These are phyloP conservation scores for Daldinia concentrica DNA, from an alignment of 495 filamentous ascomycete species.

Conservation along the genomic window DNA sequence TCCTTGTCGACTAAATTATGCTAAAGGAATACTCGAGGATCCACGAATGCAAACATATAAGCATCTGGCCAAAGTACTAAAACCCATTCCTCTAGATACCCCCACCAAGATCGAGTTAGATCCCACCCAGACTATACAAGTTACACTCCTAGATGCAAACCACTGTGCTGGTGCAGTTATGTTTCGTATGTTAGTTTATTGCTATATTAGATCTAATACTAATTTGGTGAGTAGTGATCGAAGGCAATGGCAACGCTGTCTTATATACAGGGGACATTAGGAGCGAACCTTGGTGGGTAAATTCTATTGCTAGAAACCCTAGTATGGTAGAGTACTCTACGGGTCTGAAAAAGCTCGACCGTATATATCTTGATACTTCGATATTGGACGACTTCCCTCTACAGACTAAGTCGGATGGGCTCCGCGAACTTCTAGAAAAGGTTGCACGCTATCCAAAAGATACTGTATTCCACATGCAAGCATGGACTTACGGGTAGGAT, in stretches of 20 bases:
- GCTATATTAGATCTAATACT: background rate
- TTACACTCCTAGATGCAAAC: conserved; percentile 91
- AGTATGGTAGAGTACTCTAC: conserved; percentile 77
- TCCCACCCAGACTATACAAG: conserved; percentile 71
- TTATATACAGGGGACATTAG: conserved; percentile 95
- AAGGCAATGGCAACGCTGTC: conserved; percentile 76
- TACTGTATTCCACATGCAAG: conserved; percentile 83
- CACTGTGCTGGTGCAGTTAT: conserved; percentile 93
- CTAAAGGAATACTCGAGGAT: conserved; percentile 77
- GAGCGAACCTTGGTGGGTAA: conserved; percentile 68
- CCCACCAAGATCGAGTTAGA: conserved; percentile 80
- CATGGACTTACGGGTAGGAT: conserved; percentile 88
- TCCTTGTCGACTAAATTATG: conserved; percentile 81
- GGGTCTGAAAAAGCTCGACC: conserved; percentile 72
- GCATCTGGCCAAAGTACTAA: conserved; percentile 78
- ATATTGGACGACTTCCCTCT: conserved; percentile 63
- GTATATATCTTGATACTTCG: conserved; percentile 88
- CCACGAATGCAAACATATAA: conserved; percentile 71
- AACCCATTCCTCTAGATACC: conserved; percentile 84
- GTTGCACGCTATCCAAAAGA: conserved; percentile 73
- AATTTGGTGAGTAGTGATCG: conserved; percentile 66
- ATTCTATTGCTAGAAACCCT: conserved; percentile 71
- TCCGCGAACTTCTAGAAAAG: conserved; percentile 77
- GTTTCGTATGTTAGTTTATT: conserved; percentile 63
- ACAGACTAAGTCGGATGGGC: conserved; percentile 72